Evolutionary conservation across 805 yeast genomes (phyloP).

Genomic region (Metschnikowia vanudenii): DNA sequence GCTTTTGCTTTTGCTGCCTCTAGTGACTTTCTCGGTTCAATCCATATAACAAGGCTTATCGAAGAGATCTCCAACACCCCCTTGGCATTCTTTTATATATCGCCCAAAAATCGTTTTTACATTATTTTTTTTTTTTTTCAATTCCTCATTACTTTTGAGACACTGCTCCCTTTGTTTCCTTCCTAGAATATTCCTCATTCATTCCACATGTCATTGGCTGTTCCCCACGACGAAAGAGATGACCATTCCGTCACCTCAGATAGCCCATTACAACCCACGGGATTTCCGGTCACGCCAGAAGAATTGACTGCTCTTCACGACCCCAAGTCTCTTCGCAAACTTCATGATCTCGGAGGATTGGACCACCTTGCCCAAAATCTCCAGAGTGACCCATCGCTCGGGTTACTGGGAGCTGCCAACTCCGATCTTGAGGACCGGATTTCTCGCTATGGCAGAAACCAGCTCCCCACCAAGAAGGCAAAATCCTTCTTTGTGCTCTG

Average conservation of each 20-base stretch:
- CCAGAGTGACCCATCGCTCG: conserved; percentile 39
- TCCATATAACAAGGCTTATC: too few species aligned
- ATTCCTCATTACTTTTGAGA: too few species aligned
- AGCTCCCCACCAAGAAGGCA: conserved; percentile 66
- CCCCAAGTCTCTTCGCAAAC: conserved; percentile 53
- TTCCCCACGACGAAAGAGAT: conserved; percentile 16
- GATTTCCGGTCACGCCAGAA: conserved; percentile 18
- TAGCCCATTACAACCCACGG: conserved; percentile 18
- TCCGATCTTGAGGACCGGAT: conserved; percentile 41
- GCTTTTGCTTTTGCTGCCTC: too few species aligned
- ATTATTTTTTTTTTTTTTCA: too few species aligned
- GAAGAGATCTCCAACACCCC: too few species aligned
- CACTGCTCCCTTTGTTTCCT: too few species aligned
- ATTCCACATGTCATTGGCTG: conserved; percentile 17
- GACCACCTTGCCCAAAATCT: conserved; percentile 30
- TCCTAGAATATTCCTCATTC: too few species aligned
- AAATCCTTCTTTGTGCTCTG: conserved; percentile 69
- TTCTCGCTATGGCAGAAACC: conserved; percentile 63
- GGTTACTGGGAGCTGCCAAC: conserved; percentile 31
- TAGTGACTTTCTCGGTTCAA: too few species aligned
- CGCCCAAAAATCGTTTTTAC: too few species aligned
- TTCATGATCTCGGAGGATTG: conserved; percentile 47
- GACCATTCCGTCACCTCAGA: conserved; percentile 18
- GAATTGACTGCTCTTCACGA: conserved; percentile 54
- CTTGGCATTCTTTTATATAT: too few species aligned